A percentile compares a stretch with the other conserved stretches of the same genome.
phyloP scores from a whole-genome alignment of 768 basidiomycete species.

The Collybia mongolica region DNA sequence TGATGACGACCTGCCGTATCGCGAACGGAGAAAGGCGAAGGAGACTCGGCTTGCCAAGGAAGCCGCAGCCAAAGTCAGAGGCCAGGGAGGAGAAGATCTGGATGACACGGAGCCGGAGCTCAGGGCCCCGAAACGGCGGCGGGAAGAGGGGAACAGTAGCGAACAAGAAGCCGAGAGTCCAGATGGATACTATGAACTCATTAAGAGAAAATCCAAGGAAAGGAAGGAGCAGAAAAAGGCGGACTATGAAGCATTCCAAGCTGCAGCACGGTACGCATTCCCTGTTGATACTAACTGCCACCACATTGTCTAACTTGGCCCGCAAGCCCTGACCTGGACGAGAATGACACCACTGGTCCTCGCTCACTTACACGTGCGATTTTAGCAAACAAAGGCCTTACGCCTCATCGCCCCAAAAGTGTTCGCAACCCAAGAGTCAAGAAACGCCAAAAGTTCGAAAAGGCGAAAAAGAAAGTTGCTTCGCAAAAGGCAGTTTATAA shows the following conservation, averaged over 20 bases:
- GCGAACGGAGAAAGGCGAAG: conserved; percentile 65
- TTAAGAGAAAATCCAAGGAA: conserved; percentile 69
- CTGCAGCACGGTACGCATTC: conserved; percentile 52
- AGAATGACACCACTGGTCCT: conserved; percentile 57
- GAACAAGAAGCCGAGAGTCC: conserved; percentile 41
- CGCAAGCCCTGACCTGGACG: conserved; percentile 25
- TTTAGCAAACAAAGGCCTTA: conserved; percentile 91
- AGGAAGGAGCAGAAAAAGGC: conserved; percentile 79
- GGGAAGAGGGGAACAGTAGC: conserved; percentile 32
- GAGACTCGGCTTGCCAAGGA: conserved; percentile 58
- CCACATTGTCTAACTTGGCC: conserved; percentile 7
- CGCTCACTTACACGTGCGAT: conserved; percentile 89
- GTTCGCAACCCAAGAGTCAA: conserved; percentile 98
- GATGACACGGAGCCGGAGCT: conserved; percentile 53
- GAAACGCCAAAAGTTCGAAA: conserved; percentile 90
- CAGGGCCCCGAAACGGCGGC: conserved; percentile 32
- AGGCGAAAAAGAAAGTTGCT: conserved; percentile 89
- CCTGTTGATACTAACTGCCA: not conserved
- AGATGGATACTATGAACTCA: conserved; percentile 89
- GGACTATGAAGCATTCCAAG: conserved; percentile 69
- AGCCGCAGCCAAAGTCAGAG: conserved; percentile 40
- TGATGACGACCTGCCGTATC: conserved; percentile 94
- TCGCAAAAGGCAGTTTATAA: conserved; percentile 94
- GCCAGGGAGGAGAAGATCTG: conserved; percentile 65
- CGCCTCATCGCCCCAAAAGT: conserved; percentile 82